A percentile compares a stretch with the other conserved stretches of the same genome.
Conservation (phyloP, 192 early-diverging fungal species). For the Podochytrium sp. region DNA sequence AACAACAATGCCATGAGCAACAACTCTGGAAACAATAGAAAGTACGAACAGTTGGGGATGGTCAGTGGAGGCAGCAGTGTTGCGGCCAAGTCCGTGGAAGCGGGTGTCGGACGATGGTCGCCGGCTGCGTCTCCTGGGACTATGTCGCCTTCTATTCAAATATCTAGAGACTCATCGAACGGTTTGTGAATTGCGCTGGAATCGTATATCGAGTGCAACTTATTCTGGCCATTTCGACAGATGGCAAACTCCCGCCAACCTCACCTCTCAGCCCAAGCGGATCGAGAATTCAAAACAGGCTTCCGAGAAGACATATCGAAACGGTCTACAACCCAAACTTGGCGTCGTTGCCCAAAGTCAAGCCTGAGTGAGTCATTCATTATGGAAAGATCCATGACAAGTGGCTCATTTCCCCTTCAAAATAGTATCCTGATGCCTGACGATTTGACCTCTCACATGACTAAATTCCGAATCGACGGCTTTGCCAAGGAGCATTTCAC, state of each 20-base stretch:
- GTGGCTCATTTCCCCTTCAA: background rate
- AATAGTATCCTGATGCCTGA: conserved; percentile 36
- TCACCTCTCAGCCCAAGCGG: conserved; percentile 11
- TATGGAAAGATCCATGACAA: conserved; percentile 4
- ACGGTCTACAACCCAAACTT: conserved; percentile 22
- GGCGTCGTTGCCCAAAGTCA: conserved; percentile 35
- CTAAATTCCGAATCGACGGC: conserved; percentile 79
- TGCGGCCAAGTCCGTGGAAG: background rate
- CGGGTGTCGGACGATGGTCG: background rate
- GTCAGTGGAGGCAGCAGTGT: conserved; percentile 14
- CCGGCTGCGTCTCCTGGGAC: background rate
- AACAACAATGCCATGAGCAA: background rate
- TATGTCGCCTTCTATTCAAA: background rate
- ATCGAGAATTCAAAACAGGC: background rate
- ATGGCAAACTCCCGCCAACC: background rate
- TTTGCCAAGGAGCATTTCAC: conserved; percentile 93
- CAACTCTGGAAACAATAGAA: background rate
- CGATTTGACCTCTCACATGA: conserved; percentile 68
- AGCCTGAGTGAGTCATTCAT: conserved; percentile 28
- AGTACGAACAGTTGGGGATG: conserved; percentile 28
- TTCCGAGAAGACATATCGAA: conserved; percentile 1
- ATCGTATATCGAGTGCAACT: background rate
- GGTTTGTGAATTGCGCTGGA: background rate
- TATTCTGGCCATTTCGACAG: background rate
- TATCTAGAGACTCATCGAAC: conserved; percentile 11